Evolutionary conservation across 129 eudicot species (phyloP).

Genomic region (Flaveria linearis): DNA sequence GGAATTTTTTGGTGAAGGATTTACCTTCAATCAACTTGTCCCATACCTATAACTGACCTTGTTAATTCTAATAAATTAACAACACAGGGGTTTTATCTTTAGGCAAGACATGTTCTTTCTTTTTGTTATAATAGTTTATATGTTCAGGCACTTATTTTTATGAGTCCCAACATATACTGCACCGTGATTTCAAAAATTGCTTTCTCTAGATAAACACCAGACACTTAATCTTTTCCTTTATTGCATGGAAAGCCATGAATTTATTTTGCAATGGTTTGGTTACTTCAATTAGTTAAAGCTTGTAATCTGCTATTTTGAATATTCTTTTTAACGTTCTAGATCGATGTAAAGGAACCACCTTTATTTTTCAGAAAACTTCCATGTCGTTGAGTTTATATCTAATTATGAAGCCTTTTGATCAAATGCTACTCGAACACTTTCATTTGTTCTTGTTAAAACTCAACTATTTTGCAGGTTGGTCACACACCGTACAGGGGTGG

Average conservation of each 20-base stretch:
- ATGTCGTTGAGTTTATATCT: background rate
- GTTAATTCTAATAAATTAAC: background rate
- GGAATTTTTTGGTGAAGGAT: background rate
- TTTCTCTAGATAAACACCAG: background rate
- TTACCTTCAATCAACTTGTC: conserved; percentile 12
- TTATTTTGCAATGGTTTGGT: background rate
- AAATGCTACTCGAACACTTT: conserved; percentile 1
- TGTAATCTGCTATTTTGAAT: background rate
- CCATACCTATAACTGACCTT: background rate
- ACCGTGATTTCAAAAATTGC: background rate
- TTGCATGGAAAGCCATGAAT: background rate
- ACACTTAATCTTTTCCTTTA: background rate
- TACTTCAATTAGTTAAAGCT: background rate
- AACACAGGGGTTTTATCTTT: background rate
- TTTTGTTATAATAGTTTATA: background rate
- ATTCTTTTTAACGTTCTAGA: background rate
- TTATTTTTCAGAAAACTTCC: background rate
- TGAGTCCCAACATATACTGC: conserved; percentile 1
- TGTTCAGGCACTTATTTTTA: background rate
- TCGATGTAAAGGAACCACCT: background rate
- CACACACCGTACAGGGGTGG: conserved; percentile 42
- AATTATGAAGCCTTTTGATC: background rate
- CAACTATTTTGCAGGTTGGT: conserved; percentile 38
- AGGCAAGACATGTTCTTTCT: background rate
- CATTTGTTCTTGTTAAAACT: conserved; percentile 4